Evolutionary conservation across 495 filamentous ascomycete genomes (phyloP), one percentile per base, ranked within the genome.

Genomic region (Rhypophila decipiens): DNA sequence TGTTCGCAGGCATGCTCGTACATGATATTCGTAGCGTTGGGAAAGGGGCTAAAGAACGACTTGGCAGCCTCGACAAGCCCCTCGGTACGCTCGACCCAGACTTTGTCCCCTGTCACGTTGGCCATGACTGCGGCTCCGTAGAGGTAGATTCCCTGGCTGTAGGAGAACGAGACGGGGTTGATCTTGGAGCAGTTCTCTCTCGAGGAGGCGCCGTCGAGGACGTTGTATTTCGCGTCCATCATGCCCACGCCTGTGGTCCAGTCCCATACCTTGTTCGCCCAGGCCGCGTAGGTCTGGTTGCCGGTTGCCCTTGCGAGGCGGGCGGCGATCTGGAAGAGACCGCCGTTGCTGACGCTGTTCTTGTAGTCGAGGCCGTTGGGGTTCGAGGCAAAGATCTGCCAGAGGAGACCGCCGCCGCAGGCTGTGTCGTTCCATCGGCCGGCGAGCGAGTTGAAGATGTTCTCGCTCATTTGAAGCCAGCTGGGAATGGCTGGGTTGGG

Each of bases 371-470:
- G 68, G n/a, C 90, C 89, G 41, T 76, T 80, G 8, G 71, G 71
- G 52, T 93, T 90, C 47, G 75, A 84, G 1, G 78, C 75, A 61
- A 85, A 88, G 48, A 95, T 90, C 67, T 95, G 88, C 90, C 90
- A 95, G 15, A 77, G 64, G 39, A 96, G 60, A 4, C 88, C 88
- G 29, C 87, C 88, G 24, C 68, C 71, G 50, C 88, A 93, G 12
- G 69, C 71, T 2, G 69, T 67, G 0, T 63, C 68, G 61, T 94
- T 80, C 88, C 88, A 96, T 10, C 87, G 75, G 3, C 63, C 54
- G 4, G 63, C 72, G 49, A 74, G 60, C 8, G 63, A 65, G 49
- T 69, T 66, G 60, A 62, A 75, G 36, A 72, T 53, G 47, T 75
- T 75, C 19, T 48, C 55, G 9, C 63, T 62, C 21, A 90, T 68